Evolutionary conservation across 164 flowering plant genomes (phyloP), one percentile per base, ranked within the genome.

Genomic region (Protea cynaroides): DNA sequence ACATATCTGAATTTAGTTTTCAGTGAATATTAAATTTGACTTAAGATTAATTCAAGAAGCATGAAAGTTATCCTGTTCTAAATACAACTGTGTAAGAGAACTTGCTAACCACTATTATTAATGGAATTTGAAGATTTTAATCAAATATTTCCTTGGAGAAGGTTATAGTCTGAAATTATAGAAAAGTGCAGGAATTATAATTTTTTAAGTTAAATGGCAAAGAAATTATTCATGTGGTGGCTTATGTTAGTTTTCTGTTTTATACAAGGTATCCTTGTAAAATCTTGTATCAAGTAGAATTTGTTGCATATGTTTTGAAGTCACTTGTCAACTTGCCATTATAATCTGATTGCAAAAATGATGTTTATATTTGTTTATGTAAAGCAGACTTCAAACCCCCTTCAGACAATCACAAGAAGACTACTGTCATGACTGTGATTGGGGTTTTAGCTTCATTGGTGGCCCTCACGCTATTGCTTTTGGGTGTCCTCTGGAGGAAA

Each of bases 341-440:
- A 13, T 18, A 25, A 25, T 56, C 37, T 56, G 37, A 25, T 25
- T 18, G 25, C 25, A 9, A 25, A 9, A 25, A 56, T 25, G 3
- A 21, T 65, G 17, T 17, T 18, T 55, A 2, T 7, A 14, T 34
- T 17, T 59, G 7, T 61, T 60, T 65, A 38, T 56, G 53, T 21
- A 1, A 3, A 21, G 59, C 80, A 89, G 96, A 89, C 64, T 89
- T 85, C 36, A 64, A 56, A 36, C 86, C 85, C 23, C 90, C 90
- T 61, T 56, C 78, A 40, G 25, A 34, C 43, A 40, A 59, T 53
- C 52, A 59, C 56, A 77, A 77, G 51, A 79, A 63, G 72, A 64
- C 46, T 23, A 19, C 64, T 25, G 24, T 62, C 8, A 44, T 36
- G 19, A 9, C 65, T 24, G 65, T 77, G 46, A 77, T 64, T 58